Base-by-base conservation (phyloP, 352 stramenopile species). In the Nothophytophthora sp. region DNA sequence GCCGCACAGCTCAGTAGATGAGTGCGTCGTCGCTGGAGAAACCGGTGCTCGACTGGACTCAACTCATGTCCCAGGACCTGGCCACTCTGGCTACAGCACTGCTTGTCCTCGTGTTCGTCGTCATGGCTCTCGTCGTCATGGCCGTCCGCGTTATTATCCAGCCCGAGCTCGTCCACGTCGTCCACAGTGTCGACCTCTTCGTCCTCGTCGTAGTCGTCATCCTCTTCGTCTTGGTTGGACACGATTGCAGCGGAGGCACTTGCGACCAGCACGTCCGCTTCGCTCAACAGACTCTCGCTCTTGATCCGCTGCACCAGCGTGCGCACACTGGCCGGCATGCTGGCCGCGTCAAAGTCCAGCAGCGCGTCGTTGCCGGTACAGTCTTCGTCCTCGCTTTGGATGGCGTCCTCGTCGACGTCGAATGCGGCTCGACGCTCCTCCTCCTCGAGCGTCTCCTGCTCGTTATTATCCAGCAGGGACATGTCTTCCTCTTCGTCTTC, bases 291-390 rank as follows among this genome's bases (percentile, higher is more conserved):
- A 38, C 62, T 85, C 37, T 75, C 58, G 15, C 55, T 71, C 61
- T 76, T 65, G 24, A 89, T 89, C 36, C 76, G 52, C 5, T 36
- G 61, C 49, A 89, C 64, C 13, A 89, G 62, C 38, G 55, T 73
- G 30, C 64, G 61, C 22, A 89, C 75, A 33, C 75, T 89, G 24
- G 28, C 63, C 8, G 50, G 19, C 30, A 86, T 55, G 33, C 82
- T 69, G 12, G 44, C 51, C 9, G 36, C 33, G 32, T 81, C 75
- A 54, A 89, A 86, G 24, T 68, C 59, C 30, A 86, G 59, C 39
- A 76, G 55, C 11, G 57, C 63, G 16, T 46, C 63, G n/a, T 63
- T 47, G 5, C 46, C 29, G 12, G 19, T 33, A 38, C 42, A 50
- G 2, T 36, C 16, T 11, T 64, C 45, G 6, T 44, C 23, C 9